Percentiles rank a stretch among this genome's conserved stretches.
Conservation (phyloP, 768 basidiomycete species). For the Peribolospora baueri region DNA sequence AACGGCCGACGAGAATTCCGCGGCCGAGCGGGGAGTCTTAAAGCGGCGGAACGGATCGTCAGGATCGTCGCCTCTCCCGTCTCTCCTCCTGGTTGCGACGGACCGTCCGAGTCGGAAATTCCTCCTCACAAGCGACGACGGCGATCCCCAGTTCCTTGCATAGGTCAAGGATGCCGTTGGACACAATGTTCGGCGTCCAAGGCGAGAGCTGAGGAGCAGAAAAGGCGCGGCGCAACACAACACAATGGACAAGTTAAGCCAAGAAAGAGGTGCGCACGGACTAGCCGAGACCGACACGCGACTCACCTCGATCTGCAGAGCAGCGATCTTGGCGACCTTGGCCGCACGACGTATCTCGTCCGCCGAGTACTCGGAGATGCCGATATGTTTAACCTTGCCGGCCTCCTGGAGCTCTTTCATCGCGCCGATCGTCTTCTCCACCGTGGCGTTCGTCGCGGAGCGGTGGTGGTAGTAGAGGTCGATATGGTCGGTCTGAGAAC, state of each 20-base stretch:
- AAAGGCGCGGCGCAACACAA: too few species aligned
- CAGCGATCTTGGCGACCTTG: background rate
- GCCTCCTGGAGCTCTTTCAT: background rate
- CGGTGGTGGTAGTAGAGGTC: background rate
- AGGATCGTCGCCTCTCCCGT: too few species aligned
- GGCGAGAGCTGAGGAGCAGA: background rate
- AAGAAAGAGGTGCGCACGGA: too few species aligned
- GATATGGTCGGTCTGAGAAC: background rate
- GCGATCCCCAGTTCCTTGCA: conserved; percentile 15
- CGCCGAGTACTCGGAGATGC: background rate
- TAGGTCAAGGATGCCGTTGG: conserved; percentile 13
- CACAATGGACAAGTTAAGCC: too few species aligned
- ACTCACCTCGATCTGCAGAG: background rate
- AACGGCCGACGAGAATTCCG: too few species aligned
- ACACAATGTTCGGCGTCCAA: background rate
- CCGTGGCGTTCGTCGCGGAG: background rate
- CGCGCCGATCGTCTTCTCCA: background rate
- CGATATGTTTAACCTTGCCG: background rate
- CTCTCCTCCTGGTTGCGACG: too few species aligned
- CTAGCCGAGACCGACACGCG: background rate
- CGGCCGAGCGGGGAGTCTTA: too few species aligned
- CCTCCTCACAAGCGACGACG: conserved; percentile 11
- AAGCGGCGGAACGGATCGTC: too few species aligned
- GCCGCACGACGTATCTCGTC: background rate
- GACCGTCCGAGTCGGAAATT: too few species aligned